Base-by-base conservation (phyloP, 441 rosid genomes). In the Populus hybrid region DNA sequence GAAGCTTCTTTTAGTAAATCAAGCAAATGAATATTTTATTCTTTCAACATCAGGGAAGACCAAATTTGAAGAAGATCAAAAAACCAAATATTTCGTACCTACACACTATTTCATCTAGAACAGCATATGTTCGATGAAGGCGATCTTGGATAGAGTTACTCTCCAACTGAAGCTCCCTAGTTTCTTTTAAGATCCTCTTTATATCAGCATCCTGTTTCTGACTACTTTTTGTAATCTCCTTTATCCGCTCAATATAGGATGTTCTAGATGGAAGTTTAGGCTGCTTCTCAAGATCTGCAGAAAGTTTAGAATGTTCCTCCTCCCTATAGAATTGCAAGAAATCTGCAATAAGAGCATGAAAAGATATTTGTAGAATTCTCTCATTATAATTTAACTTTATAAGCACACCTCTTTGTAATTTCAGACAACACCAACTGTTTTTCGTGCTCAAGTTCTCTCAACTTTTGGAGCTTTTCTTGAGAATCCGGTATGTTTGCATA, bases 81-180 rank as follows among this genome's bases (percentile, higher is more conserved):
- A n/a, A 34, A 16, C 50, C 12, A 38, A 79, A 35, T 6, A 34
- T 28, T 66, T 77, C 77, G 59, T 82, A 90, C 97, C 97, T 91
- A 88, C 87, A 88, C 35, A 91, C 85, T 75, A 90, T 84, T 80
- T 95, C 99, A 86, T 95, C 98, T 16, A 89, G 85, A 73, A 95
- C 87, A 64, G 94, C 89, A 81, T 87, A 89, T 35, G 94, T 89
- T 71, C 98, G 90, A 84, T 91, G 90, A 75, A 95, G 94, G 69
- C 98, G 86, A 77, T 93, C 99, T 84, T 79, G 96, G 71, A 93
- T 90, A 77, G 90, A 87, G 81, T 95, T 95, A 80, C 97, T 95
- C 80, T 95, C 94, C 79, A 91, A 66, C 80, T 95, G 98, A 78
- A 95, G 88, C 83, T 84, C 93, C 87, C 97, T 89, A n/a, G 93